These are phyloP conservation scores for Candolleomyces eurysporus DNA, from an alignment of 768 basidiomycete species.

Conservation along the genomic window DNA sequence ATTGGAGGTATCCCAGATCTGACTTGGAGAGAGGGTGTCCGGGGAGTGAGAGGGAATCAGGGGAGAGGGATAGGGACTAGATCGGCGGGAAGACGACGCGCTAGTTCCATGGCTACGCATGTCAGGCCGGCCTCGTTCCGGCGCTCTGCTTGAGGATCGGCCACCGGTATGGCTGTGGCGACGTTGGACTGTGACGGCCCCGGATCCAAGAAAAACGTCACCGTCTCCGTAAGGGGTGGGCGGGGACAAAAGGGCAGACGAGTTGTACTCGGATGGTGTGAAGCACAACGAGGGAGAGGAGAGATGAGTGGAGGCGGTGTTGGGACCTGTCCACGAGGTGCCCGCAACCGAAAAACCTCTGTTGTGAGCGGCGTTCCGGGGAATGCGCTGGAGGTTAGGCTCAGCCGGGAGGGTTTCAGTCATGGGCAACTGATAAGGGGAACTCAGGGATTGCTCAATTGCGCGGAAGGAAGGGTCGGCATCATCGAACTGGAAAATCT, in stretches of 20 bases:
- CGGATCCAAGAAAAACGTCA: background rate
- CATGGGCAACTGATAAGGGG: background rate
- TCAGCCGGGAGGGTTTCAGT: background rate
- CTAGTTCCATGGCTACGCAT: background rate
- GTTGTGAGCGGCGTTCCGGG: background rate
- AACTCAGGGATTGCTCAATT: background rate
- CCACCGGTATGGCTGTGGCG: conserved; percentile 35
- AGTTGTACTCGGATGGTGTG: conserved; percentile 5
- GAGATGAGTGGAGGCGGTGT: background rate
- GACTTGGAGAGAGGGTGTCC: conserved; percentile 4
- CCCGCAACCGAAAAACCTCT: background rate
- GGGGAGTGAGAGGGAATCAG: background rate
- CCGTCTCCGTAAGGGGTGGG: background rate
- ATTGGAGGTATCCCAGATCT: background rate
- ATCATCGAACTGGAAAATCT: background rate
- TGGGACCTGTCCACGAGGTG: conserved; percentile 5
- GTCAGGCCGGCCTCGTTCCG: conserved; percentile 11
- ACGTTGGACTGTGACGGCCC: background rate
- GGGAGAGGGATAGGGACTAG: conserved; percentile 7
- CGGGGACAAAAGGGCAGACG: background rate
- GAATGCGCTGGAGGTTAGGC: background rate
- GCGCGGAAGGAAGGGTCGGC: background rate
- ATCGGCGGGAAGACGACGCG: conserved; percentile 4
- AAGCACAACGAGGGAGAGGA: conserved; percentile 5
- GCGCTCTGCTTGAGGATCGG: conserved; percentile 21